Evolutionary conservation across 331 rosid genomes (phyloP), one percentile per base, ranked within the genome.

Genomic region (Prunus yedoensis): DNA sequence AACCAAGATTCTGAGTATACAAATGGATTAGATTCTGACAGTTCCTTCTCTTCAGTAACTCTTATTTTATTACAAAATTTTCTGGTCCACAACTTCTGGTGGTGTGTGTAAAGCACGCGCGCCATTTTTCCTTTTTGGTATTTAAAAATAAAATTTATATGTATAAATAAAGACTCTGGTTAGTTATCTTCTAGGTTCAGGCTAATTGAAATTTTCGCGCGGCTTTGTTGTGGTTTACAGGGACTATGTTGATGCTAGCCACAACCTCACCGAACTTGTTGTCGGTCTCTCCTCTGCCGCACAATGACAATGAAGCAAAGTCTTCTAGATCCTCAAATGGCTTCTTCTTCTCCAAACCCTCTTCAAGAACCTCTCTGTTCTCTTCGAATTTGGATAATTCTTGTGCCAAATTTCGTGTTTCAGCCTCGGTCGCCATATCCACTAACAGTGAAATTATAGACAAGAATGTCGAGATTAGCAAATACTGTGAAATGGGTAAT

Each of bases 401-500:
- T 71, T 77, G 71, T 70, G 52, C 63, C 28, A 38, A 54, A 46
- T 71, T 67, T 32, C 61, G 41, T 20, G 68, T 74, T 51, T 80
- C 84, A 41, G 65, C 87, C 13, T 63, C 87, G 35, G 68, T 85
- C 30, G 71, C 78, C 61, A 74, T 77, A 61, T 30, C 80, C 43
- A 2, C 74, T 32, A 28, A 30, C 61, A 46, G 41, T n/a, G 38
- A 62, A 68, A 16, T 60, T 68, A 20, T 57, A 1, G 83, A 81
- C 63, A 63, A 68, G 14, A 78, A 85, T 32, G 73, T 60, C 28
- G 49, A 66, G 70, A 85, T 86, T 68, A 20, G 51, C 54, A 62
- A 78, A 23, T 84, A 81, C 16, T 89, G 89, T 49, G 81, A 80
- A 80, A 45, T 74, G 87, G 94, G 94, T 74, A 72, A 91, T 78